Conservation (phyloP, 176 grass and related monocot genomes). For the Carex littledalei region DNA sequence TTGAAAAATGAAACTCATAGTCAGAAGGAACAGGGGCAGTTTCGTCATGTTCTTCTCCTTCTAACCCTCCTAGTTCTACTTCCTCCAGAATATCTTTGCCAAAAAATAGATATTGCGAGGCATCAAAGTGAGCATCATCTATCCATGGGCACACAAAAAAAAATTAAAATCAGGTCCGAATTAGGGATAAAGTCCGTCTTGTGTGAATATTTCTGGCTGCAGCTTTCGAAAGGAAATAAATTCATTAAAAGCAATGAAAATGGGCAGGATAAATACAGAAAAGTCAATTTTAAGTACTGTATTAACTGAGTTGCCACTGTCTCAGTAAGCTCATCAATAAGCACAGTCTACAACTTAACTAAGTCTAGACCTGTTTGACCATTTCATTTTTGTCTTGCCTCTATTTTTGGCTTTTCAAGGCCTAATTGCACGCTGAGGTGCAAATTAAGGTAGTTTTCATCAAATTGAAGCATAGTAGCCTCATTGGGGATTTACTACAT, state of each 20-base stretch:
- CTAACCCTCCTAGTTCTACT: constrained; percentile 29
- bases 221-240: neutral
- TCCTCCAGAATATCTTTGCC: constrained; percentile 32
- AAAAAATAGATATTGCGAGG: constrained; percentile 36
- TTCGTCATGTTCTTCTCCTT: constrained; percentile 20
- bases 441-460: neutral
- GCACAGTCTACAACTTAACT: neutral
- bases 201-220: neutral
- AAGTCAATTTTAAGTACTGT: neutral
- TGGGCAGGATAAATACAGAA: neutral
- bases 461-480: neutral
- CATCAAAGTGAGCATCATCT: constrained; percentile 28
- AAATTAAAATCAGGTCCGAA: constrained; percentile 1
- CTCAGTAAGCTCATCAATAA: neutral
- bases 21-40: neutral
- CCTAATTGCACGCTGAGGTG: neutral
- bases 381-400: neutral
- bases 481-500: neutral
- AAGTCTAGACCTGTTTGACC: neutral
- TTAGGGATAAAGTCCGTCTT: neutral
- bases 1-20: constrained; percentile 26
- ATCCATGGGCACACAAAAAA: neutral
- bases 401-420: neutral
- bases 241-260: neutral
- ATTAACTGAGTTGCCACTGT: neutral